phyloP scores from a whole-genome alignment of 208 protist genomes.

The Acanthamoeba triangularis region DNA sequence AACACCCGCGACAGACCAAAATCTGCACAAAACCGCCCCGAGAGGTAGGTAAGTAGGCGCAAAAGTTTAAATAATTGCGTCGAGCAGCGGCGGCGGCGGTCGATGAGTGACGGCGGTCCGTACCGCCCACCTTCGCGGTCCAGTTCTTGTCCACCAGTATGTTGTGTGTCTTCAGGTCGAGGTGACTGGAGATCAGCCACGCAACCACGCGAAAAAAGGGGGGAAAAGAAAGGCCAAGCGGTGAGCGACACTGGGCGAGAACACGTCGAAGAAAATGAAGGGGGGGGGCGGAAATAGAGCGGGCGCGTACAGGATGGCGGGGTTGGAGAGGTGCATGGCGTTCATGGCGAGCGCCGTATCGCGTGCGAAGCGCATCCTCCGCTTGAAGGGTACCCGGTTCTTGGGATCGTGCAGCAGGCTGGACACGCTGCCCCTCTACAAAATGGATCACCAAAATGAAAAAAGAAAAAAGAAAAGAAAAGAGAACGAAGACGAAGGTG shows the following conservation, averaged over 20 bases:
- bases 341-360: conserved; percentile 72
- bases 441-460: not conserved
- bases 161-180: conserved; percentile 71
- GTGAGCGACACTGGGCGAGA: not conserved
- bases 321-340: conserved; percentile 72
- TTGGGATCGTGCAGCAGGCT: conserved; percentile 66
- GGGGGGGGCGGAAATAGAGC: not conserved
- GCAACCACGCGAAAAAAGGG: not conserved
- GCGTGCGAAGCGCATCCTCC: conserved; percentile 60
- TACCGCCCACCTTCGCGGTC: conserved; percentile 64
- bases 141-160: conserved; percentile 73
- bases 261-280: not conserved
- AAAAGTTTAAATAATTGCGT: not conserved
- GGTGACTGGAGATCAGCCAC: not conserved
- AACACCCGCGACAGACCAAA: conserved; percentile 60
- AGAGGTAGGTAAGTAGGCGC: not conserved
- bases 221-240: not conserved
- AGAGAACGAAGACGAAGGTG: not conserved
- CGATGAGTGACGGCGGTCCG: not conserved
- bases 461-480: not conserved
- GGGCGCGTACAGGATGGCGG: conserved; percentile 54
- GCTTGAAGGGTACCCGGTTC: conserved; percentile 68
- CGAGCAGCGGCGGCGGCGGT: not conserved
- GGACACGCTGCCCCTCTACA: conserved; percentile 40
- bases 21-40: not conserved